phyloP scores from a whole-genome alignment of 164 flowering plant genomes.

The Saururus chinensis region DNA sequence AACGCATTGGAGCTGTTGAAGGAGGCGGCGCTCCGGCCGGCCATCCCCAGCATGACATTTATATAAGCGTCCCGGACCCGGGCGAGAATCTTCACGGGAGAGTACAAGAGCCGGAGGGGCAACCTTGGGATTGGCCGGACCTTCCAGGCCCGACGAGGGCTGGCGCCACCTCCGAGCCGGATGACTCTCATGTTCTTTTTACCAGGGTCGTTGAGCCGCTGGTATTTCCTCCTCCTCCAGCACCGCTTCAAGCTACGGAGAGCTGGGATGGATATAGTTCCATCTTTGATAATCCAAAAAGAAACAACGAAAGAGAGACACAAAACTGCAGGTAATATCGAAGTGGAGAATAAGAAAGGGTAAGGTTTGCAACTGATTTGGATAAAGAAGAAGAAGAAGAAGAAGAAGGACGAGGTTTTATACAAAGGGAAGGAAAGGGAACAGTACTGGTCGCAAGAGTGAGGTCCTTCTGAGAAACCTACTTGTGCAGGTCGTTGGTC shows the following conservation, averaged over 20 bases:
- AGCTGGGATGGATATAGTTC: not conserved
- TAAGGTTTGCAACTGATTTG: not conserved
- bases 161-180: constrained; percentile 1
- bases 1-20: not conserved
- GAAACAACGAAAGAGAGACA: not conserved
- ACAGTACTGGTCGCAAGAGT: not conserved
- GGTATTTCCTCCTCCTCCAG: constrained; percentile 6
- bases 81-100: constrained; percentile 1
- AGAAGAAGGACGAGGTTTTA: not conserved
- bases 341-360: not conserved
- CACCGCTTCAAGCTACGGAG: constrained; percentile 1
- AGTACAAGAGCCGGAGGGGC: not conserved
- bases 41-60: constrained; percentile 4
- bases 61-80: constrained; percentile 6
- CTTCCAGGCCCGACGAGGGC: not conserved
- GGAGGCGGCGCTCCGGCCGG: constrained; percentile 2
- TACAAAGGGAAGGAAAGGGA: no score
- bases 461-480: not conserved
- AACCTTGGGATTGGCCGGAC: not conserved
- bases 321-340: not conserved
- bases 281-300: not conserved
- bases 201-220: not conserved
- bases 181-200: constrained; percentile 1
- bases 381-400: not conserved
- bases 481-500: not conserved